A percentile compares a stretch with the other conserved stretches of the same genome.
phyloP scores from a whole-genome alignment of 73 alveolate genomes.

The Paramecium sexaurelia region DNA sequence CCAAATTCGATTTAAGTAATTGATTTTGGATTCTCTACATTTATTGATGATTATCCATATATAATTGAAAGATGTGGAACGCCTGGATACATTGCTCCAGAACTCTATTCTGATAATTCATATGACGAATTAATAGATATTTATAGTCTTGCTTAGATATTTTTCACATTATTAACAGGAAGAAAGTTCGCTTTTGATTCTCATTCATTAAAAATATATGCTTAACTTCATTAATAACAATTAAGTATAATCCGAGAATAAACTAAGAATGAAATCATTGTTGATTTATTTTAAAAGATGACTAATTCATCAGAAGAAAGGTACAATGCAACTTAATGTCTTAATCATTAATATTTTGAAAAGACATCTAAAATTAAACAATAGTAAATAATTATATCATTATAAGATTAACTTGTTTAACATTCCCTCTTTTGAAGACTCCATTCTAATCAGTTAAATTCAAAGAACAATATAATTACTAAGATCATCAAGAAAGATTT shows the following conservation, averaged over 20 bases:
- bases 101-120: slow-evolving; percentile 43
- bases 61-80: slow-evolving; percentile 81
- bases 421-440: not conserved
- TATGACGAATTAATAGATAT: not conserved
- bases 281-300: not conserved
- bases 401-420: not conserved
- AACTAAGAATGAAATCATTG: not conserved
- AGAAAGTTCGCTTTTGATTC: not conserved
- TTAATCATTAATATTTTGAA: not conserved
- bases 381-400: not conserved
- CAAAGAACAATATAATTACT: not conserved
- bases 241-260: not conserved
- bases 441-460: not conserved
- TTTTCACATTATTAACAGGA: slow-evolving; percentile 9
- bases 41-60: not conserved
- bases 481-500: not conserved
- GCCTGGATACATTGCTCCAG: slow-evolving; percentile 85
- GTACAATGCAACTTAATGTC: not conserved
- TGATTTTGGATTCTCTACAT: slow-evolving; percentile 54
- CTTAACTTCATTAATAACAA: not conserved
- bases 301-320: not conserved
- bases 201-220: not conserved
- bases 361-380: not conserved
- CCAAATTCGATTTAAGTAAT: not conserved
- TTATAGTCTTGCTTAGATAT: slow-evolving; percentile 5